Percentiles rank a stretch among this genome's conserved stretches.
These are phyloP conservation scores for Amaranthus palmeri DNA, from an alignment of 148 eudicot species.

Conservation along the genomic window DNA sequence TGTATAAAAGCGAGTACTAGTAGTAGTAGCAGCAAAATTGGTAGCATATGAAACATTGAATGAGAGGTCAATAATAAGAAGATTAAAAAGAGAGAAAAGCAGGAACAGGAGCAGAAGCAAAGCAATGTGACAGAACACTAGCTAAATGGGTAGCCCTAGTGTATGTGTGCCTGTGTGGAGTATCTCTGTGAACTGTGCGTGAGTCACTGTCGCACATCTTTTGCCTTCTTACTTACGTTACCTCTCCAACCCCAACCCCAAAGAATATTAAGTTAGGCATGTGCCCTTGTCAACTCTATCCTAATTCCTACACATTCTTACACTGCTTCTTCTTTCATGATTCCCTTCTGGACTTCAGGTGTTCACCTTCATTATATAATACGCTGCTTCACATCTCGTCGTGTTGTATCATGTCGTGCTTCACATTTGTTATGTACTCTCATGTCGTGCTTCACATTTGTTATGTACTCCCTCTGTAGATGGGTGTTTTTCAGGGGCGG, in stretches of 20 bases:
- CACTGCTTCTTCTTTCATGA: background rate
- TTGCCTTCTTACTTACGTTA: conserved; percentile 36
- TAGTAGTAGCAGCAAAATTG: too few relatives aligned
- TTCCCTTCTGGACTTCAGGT: too few relatives aligned
- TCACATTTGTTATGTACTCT: too few relatives aligned
- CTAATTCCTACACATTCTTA: background rate
- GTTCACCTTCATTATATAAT: too few relatives aligned
- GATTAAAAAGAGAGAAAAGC: background rate
- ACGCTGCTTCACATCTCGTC: too few relatives aligned
- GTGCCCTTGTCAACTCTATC: conserved; percentile 8
- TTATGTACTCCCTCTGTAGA: too few relatives aligned
- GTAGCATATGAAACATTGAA: too few relatives aligned
- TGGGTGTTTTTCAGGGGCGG: too few relatives aligned
- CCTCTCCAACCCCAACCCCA: background rate
- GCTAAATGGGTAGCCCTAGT: background rate
- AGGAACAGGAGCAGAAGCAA: background rate
- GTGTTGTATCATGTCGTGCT: too few relatives aligned
- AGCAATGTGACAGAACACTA: conserved; percentile 23
- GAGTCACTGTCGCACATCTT: conserved; percentile 23
- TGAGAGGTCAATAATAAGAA: too few relatives aligned
- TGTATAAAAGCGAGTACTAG: too few relatives aligned
- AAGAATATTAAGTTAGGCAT: conserved; percentile 14
- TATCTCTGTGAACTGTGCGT: background rate
- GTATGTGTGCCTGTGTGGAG: background rate
- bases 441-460: too few relatives aligned